A percentile compares a stretch with the other conserved stretches of the same genome.
phyloP scores from a whole-genome alignment of 192 early-diverging fungal species.

The Chytriomyces confervae region DNA sequence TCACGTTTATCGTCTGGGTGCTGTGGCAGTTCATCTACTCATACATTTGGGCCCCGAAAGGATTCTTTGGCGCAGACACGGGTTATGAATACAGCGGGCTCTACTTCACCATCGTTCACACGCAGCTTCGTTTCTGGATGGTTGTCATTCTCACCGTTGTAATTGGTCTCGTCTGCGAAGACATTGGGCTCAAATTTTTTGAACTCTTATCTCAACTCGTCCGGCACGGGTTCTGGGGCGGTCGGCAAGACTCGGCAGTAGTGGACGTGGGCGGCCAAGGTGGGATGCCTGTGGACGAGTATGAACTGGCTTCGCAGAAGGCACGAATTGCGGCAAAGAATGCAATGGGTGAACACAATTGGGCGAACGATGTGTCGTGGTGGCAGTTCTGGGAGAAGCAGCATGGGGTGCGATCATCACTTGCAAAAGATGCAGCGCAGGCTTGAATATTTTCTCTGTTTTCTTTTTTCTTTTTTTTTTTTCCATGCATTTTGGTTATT shows the following conservation, averaged over 20 bases:
- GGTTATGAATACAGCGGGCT: conserved; percentile 22
- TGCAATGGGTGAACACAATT: conserved; percentile 23
- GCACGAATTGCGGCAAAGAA: conserved; percentile 11
- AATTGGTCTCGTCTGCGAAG: conserved; percentile 5
- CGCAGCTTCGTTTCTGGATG: conserved; percentile 17
- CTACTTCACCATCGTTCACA: background rate
- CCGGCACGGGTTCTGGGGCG: background rate
- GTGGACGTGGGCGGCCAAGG: background rate
- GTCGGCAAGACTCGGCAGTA: background rate
- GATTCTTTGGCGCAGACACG: conserved; percentile 15
- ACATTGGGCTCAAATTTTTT: conserved; percentile 18
- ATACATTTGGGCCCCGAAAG: conserved; percentile 3
- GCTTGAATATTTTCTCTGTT: background rate
- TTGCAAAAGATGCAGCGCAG: background rate
- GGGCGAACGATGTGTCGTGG: conserved; percentile 31
- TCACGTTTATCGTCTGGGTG: background rate
- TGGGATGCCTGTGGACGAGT: background rate
- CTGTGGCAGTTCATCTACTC: conserved; percentile 14
- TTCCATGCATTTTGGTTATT: background rate
- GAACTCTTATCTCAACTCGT: background rate
- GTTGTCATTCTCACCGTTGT: conserved; percentile 6
- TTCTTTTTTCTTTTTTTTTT: background rate
- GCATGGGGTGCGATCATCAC: background rate
- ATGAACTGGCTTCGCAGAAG: conserved; percentile 9
- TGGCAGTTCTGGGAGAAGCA: conserved; percentile 29